A percentile compares a stretch with the other conserved stretches of the same genome.
phyloP scores from a whole-genome alignment of 1,284 basidiomycete species.

The Exobasidium cylindrosporum region DNA sequence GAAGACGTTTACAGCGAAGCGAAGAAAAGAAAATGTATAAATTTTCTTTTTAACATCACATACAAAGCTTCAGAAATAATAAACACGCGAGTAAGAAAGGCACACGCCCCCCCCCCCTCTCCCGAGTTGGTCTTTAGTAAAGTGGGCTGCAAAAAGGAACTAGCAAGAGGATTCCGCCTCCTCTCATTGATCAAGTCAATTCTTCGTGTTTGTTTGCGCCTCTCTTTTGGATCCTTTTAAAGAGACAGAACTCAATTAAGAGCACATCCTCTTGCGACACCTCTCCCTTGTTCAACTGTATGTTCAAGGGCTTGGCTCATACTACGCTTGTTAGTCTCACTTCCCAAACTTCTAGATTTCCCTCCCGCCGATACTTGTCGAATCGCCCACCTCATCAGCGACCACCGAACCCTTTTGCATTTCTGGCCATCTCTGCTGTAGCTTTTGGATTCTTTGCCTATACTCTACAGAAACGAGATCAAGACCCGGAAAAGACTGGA shows the following conservation, averaged over 20 bases:
- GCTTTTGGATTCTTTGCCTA: constrained; percentile 45
- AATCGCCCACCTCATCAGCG: not conserved
- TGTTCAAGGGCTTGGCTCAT: not conserved
- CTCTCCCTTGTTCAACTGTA: too few species aligned
- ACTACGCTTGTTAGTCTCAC: not conserved
- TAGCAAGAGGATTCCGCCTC: too few species aligned
- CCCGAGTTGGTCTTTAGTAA: too few species aligned
- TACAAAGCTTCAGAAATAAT: too few species aligned
- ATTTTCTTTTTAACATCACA: too few species aligned
- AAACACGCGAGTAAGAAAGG: too few species aligned
- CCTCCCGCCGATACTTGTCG: not conserved
- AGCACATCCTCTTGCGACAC: too few species aligned
- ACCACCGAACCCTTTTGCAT: constrained; percentile 31
- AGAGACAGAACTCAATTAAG: not conserved
- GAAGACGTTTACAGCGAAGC: too few species aligned
- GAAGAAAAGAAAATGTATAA: too few species aligned
- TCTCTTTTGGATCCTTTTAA: not conserved
- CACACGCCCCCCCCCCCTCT: too few species aligned
- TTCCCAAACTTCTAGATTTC: not conserved
- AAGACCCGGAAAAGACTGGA: constrained; percentile 35
- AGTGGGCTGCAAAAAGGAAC: too few species aligned
- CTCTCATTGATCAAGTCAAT: too few species aligned
- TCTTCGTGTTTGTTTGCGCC: not conserved
- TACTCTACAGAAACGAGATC: constrained; percentile 33
- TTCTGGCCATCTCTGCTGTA: constrained; percentile 30